Percentiles rank a stretch among this genome's conserved stretches.
Conservation (phyloP, 768 basidiomycete genomes). For the Leccinum imitatum region DNA sequence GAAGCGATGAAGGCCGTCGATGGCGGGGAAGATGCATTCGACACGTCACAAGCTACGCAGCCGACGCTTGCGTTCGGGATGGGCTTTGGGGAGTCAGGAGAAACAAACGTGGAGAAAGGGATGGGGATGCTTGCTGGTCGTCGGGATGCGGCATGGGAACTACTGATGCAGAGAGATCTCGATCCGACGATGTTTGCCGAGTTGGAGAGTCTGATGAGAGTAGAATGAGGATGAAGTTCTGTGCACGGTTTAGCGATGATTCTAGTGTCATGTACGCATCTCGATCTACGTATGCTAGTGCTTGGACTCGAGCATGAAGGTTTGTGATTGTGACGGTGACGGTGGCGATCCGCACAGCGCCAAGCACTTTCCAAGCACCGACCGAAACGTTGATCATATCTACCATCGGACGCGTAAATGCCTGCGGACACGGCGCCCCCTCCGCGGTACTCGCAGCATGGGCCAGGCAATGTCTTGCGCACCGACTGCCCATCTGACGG, state of each 20-base stretch:
- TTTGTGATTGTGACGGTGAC: not conserved
- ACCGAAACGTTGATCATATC: slow-evolving; percentile 1
- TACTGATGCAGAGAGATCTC: slow-evolving; percentile 70
- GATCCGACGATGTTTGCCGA: slow-evolving; percentile 76
- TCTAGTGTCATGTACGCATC: slow-evolving; percentile 10
- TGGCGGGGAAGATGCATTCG: slow-evolving; percentile 72
- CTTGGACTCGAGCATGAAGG: not conserved
- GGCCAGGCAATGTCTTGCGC: slow-evolving; percentile 25
- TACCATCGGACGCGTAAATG: slow-evolving; percentile 15
- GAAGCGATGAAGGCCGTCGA: slow-evolving; percentile 81
- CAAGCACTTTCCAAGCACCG: not conserved
- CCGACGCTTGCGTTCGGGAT: slow-evolving; percentile 80
- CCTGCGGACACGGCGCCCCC: slow-evolving; percentile 49
- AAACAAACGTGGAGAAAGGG: slow-evolving; percentile 64
- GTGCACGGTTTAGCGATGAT: slow-evolving; percentile 2
- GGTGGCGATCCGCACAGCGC: slow-evolving; percentile 13
- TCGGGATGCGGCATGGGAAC: slow-evolving; percentile 67
- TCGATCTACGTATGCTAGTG: slow-evolving; percentile 1
- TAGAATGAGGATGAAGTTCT: slow-evolving; percentile 46
- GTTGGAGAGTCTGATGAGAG: slow-evolving; percentile 73
- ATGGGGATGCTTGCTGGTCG: slow-evolving; percentile 73
- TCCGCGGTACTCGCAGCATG: slow-evolving; percentile 59
- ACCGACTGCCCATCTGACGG: slow-evolving; percentile 19
- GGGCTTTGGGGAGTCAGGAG: slow-evolving; percentile 76
- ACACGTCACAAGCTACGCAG: slow-evolving; percentile 55